Percentiles rank a stretch among this genome's conserved stretches.
phyloP scores from a whole-genome alignment of 495 filamentous ascomycete genomes.

The Hamigera avellanea region DNA sequence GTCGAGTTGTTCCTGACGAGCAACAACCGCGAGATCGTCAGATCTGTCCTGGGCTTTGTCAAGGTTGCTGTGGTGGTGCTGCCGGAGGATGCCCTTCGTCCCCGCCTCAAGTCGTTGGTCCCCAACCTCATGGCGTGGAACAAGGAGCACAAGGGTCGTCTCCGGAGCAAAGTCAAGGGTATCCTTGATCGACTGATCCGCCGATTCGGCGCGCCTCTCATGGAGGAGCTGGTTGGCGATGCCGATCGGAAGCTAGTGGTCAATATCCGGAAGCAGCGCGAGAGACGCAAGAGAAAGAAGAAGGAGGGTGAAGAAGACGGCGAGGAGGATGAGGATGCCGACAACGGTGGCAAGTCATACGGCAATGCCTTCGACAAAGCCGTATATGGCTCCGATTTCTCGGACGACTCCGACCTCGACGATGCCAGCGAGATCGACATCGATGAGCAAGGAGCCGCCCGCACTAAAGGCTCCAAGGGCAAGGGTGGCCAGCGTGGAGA shows the following conservation, averaged over 20 bases:
- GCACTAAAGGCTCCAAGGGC: conserved; percentile 5
- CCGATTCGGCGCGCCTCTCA: conserved; percentile 67
- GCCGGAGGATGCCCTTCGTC: conserved; percentile 60
- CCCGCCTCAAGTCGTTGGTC: conserved; percentile 60
- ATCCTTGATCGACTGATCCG: conserved; percentile 89
- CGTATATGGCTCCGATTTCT: conserved; percentile 80
- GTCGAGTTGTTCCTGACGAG: conserved; percentile 90
- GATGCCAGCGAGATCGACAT: conserved; percentile 47
- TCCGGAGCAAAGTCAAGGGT: conserved; percentile 93
- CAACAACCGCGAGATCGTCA: conserved; percentile 92
- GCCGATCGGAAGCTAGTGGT: conserved; percentile 78
- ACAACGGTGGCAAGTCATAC: conserved; percentile 32
- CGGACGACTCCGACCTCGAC: conserved; percentile 50
- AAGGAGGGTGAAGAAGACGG: conserved; percentile 44
- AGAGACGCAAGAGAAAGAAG: conserved; percentile 77
- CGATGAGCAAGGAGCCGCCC: conserved; percentile 28
- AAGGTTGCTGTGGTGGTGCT: conserved; percentile 89
- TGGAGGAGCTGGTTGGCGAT: conserved; percentile 63
- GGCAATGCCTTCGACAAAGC: conserved; percentile 93
- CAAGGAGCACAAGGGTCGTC: conserved; percentile 93
- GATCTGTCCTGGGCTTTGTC: conserved; percentile 84
- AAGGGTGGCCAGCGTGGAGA: conserved; percentile 27
- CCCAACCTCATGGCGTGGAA: conserved; percentile 92
- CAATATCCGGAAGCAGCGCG: conserved; percentile 88
- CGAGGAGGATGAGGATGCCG: conserved; percentile 29